Evolutionary conservation across 2,329 filamentous ascomycete genomes (phyloP), one percentile per base, ranked within the genome.

Genomic region (Colletotrichum navitas): DNA sequence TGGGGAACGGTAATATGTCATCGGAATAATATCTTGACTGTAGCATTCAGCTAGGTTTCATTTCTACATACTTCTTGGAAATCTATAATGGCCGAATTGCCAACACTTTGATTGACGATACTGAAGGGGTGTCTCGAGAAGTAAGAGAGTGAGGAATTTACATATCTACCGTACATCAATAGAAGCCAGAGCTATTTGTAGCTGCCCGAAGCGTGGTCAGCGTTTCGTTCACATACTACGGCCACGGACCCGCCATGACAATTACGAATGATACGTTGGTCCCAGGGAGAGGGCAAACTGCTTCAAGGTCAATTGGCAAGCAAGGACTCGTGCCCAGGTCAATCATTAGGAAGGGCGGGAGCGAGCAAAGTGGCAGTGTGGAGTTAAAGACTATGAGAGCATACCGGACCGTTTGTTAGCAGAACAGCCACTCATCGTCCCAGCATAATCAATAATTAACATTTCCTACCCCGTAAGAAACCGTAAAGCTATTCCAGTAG

Each of bases 1-100:
- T 29, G n/a, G 18, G 21, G 21, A 21, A 32, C 21, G n/a, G 12
- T 61, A 55, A 69, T 49, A 21, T 55, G 32, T 69, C 49, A 55
- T 66, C 6, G 4, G 7, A 29, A 4, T 21, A 29, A 10, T 6
- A 14, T 10, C 18, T 29, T 39, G 12, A 26, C 3, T 10, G 11
- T 24, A 12, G 34, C 34, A 4, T 21, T 51, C 1, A 1, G 3
- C 7, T 26, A 26, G 60, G 7, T 52, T n/a, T 26, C 2, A 29
- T 10, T 2, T 2, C 14, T 18, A n/a, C 8, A 21, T 10, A 2
- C 11, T 51, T 2, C 0, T 7, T 29, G 32, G 29, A 26, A 14
- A 29, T 1, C 16, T n/a, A 2, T 21, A 41, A 5, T 14, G 0
- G 18, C 14, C n/a, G 18, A 1, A 3, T 16, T 3, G n/a, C 24